Evolutionary conservation across 1,139 yeast species (phyloP), one percentile per base, ranked within the genome.

Genomic region (Candida mesenterica): DNA sequence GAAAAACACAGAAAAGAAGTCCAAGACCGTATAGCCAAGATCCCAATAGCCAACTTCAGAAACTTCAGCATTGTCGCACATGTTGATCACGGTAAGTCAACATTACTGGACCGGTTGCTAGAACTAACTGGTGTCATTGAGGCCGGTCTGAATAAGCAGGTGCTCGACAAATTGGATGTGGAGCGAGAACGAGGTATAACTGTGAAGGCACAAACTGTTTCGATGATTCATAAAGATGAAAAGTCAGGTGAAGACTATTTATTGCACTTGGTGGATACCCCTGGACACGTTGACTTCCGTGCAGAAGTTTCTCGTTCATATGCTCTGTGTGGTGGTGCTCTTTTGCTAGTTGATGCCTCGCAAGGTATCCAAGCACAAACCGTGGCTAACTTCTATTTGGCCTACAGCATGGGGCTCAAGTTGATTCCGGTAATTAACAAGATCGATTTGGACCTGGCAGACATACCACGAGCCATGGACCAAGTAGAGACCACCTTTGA

Each of bases 291-390:
- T 20, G 98, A 92, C 58, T 92, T 92, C 57, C 66, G 97, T 37
- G 87, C 95, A 6, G 98, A 92, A 52, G 98, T 92, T 0, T 81
- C 95, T 2, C 64, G 97, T 46, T 85, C 96, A 8, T 89, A 90
- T 58, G 97, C 97, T 1, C 85, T 96, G 0, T 92, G 97, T 66
- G 95, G 94, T 25, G 98, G 98, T 9, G 97, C 97, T 0, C 62
- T 92, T 32, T 59, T 92, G 31, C 62, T 92, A 16, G 96, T 92
- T 1, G 98, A 92, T 65, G 97, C 97, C 1, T 75, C 92, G 2
- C 97, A 92, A 54, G 98, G 98, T 32, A 89, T 92, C 4, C 97
- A 89, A 56, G 97, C 98, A 0, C 98, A 92, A 57, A 92, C 98
- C 0, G 97, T 92, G 7, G 97, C 98, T 25, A 92, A 92, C 57